phyloP scores from a whole-genome alignment of 352 stramenopile genomes.

The Phytophthora pseudosyringae region DNA sequence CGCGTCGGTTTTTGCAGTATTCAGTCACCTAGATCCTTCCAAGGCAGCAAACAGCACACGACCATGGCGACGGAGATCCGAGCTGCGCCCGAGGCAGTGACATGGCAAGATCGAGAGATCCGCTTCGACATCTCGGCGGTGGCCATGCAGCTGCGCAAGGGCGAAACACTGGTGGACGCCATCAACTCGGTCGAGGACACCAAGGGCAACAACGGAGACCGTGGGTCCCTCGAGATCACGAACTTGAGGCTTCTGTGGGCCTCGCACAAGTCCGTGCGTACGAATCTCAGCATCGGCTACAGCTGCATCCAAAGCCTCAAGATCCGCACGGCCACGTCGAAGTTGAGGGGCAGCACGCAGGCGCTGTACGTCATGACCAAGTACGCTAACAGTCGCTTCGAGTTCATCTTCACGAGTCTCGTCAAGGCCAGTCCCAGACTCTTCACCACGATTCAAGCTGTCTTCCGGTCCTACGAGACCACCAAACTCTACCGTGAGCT shows the following conservation, averaged over 20 bases:
- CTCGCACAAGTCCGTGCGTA: slow-evolving; percentile 85
- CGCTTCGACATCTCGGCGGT: slow-evolving; percentile 81
- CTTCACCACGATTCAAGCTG: slow-evolving; percentile 93
- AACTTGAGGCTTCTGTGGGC: slow-evolving; percentile 93
- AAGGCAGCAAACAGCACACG: not conserved
- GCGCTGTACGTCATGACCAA: slow-evolving; percentile 94
- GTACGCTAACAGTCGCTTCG: slow-evolving; percentile 86
- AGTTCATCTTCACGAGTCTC: slow-evolving; percentile 96
- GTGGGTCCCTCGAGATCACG: slow-evolving; percentile 90
- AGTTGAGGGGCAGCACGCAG: slow-evolving; percentile 90
- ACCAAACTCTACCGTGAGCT: slow-evolving; percentile 93
- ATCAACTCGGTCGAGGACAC: slow-evolving; percentile 96
- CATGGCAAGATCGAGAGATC: slow-evolving; percentile 93
- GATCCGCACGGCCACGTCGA: slow-evolving; percentile 91
- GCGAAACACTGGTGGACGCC: slow-evolving; percentile 86
- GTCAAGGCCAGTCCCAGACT: slow-evolving; percentile 91
- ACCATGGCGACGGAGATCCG: slow-evolving; percentile 58
- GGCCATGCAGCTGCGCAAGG: slow-evolving; percentile 76
- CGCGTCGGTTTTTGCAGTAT: slow-evolving; percentile 13
- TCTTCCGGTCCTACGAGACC: slow-evolving; percentile 93
- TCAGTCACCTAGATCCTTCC: slow-evolving; percentile 5
- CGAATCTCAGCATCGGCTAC: slow-evolving; percentile 90
- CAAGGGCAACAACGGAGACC: slow-evolving; percentile 94
- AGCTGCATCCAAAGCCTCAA: slow-evolving; percentile 87
- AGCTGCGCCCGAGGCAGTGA: slow-evolving; percentile 58